Conservation (phyloP, 345 rosid species). For the Pelargonium nanum region DNA sequence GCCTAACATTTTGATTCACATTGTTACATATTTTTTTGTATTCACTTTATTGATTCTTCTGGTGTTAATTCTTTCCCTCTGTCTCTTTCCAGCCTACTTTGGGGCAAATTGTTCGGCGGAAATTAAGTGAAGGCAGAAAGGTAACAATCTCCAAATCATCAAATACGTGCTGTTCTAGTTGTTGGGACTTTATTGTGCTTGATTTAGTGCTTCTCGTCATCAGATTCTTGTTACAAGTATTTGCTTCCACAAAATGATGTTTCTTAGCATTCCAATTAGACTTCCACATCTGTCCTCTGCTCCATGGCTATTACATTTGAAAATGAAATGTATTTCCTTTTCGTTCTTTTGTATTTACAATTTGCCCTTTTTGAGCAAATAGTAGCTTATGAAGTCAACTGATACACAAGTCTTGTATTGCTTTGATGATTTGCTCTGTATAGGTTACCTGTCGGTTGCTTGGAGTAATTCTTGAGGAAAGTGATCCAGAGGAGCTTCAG, state of each 20-base stretch:
- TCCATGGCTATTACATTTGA: no score
- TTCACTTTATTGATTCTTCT: constrained; percentile 3
- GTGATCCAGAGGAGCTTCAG: constrained; percentile 81
- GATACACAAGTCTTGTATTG: background rate
- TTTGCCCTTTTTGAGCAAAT: no score
- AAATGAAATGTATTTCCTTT: background rate
- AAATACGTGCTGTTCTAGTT: background rate
- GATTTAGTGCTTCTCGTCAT: background rate
- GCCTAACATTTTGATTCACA: background rate
- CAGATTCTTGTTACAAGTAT: background rate
- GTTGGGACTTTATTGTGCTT: background rate
- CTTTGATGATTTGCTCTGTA: constrained; percentile 10
- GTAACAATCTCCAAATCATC: constrained; percentile 18
- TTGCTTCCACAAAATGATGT: background rate
- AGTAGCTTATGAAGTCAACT: background rate
- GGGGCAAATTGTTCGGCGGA: constrained; percentile 79
- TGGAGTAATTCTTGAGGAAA: constrained; percentile 87
- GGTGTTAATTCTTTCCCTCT: background rate
- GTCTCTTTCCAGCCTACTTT: constrained; percentile 47
- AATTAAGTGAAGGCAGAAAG: constrained; percentile 87
- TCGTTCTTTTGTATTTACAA: background rate
- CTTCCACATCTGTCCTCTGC: background rate
- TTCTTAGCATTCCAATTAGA: background rate
- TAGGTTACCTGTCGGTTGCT: constrained; percentile 90
- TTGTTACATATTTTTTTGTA: constrained; percentile 1